phyloP scores from a whole-genome alignment of 2,329 filamentous ascomycete genomes.

The Colletotrichum paranaense region DNA sequence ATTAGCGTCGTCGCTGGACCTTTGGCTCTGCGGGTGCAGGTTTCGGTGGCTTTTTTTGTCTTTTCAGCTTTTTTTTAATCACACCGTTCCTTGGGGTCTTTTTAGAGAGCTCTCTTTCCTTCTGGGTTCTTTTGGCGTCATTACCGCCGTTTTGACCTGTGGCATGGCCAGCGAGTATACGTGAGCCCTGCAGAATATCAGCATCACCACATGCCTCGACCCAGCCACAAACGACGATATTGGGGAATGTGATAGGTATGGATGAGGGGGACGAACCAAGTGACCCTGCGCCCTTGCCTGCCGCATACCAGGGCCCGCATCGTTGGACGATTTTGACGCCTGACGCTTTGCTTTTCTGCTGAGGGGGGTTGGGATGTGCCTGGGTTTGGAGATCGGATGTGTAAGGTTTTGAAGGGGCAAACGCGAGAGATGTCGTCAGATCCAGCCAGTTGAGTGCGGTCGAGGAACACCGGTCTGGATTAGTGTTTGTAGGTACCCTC shows the following conservation, averaged over 20 bases:
- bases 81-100: background rate
- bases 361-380: background rate
- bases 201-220: background rate
- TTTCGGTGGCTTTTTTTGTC: background rate
- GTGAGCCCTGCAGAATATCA: too few species aligned
- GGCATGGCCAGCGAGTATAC: background rate
- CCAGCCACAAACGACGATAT: background rate
- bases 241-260: background rate
- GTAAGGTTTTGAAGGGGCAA: background rate
- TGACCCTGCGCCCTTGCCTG: background rate
- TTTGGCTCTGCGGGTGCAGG: background rate
- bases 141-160: background rate
- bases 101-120: too few species aligned
- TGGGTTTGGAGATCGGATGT: background rate
- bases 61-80: too few species aligned
- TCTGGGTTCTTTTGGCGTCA: background rate
- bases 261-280: background rate
- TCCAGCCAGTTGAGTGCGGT: background rate
- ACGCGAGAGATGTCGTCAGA: too few species aligned
- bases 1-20: background rate
- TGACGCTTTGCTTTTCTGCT: background rate
- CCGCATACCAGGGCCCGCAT: background rate
- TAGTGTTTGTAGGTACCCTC: background rate
- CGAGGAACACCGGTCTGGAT: background rate
- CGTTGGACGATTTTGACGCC: background rate